A percentile compares a stretch with the other conserved stretches of the same genome.
phyloP scores from a whole-genome alignment of 495 filamentous ascomycete species.

The Tetracladium setigerum region DNA sequence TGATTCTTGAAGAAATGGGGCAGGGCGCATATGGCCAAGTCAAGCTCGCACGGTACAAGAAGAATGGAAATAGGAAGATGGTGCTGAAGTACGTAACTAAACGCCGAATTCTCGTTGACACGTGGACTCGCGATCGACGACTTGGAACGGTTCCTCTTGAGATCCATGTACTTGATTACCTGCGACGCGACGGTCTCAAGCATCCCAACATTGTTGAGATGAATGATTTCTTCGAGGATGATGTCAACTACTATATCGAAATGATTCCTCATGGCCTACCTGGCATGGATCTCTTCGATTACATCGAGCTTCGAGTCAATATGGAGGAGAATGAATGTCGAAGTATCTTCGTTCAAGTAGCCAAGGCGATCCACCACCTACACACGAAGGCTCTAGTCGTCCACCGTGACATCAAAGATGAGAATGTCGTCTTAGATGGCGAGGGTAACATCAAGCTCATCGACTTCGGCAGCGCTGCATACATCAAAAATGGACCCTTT shows the following conservation, averaged over 20 bases:
- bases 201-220: constrained; percentile 98
- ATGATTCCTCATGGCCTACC: constrained; percentile 95
- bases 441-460: constrained; percentile 96
- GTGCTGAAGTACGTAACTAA: constrained; percentile 99
- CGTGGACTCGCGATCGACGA: constrained; percentile 90
- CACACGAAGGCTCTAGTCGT: constrained; percentile 90
- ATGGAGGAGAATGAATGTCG: constrained; percentile 94
- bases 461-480: constrained; percentile 95
- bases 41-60: constrained; percentile 87
- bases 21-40: constrained; percentile 97
- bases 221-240: constrained; percentile 97
- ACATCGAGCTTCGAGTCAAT: constrained; percentile 91
- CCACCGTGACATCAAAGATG: constrained; percentile 97
- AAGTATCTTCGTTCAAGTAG: constrained; percentile 92
- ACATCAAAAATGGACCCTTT: constrained; percentile 96
- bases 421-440: constrained; percentile 93
- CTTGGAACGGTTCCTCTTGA: constrained; percentile 96
- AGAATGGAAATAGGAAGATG: constrained; percentile 65
- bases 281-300: constrained; percentile 98
- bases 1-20: constrained; percentile 95
- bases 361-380: constrained; percentile 79
- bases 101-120: constrained; percentile 92
- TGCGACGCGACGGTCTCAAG: constrained; percentile 74
- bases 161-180: constrained; percentile 94
- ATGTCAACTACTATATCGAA: constrained; percentile 97